These are phyloP conservation scores for Graphiopsis chlorocephala DNA, from an alignment of 2,329 filamentous ascomycete genomes.

Conservation along the genomic window DNA sequence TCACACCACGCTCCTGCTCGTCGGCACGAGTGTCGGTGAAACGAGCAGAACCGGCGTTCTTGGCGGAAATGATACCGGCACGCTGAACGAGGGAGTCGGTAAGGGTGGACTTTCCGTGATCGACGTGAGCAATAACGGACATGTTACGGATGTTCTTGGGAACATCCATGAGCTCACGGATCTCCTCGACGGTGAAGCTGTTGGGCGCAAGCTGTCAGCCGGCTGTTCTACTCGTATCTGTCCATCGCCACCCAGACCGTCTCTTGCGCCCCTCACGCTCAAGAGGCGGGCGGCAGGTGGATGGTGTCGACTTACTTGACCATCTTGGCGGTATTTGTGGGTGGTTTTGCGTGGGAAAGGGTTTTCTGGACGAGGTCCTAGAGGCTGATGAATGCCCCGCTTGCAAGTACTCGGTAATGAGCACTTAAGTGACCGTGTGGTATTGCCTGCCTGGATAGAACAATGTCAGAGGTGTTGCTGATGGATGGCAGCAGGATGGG, in stretches of 20 bases:
- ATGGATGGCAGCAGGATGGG: constrained; percentile 10
- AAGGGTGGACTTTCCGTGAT: constrained; percentile 99
- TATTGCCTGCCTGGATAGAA: constrained; percentile 34
- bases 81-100: constrained; percentile 99
- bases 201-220: constrained; percentile 51
- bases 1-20: constrained; percentile 99
- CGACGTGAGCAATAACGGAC: constrained; percentile 99
- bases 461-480: constrained; percentile 39
- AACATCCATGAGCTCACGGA: constrained; percentile 72
- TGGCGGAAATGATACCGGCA: constrained; percentile 98
- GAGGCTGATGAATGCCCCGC: constrained; percentile 26
- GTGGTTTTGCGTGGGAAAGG: constrained; percentile 23
- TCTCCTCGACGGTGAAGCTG: constrained; percentile 97
- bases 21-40: constrained; percentile 96
- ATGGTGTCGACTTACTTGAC: constrained; percentile 79
- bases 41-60: constrained; percentile 92
- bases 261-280: not conserved
- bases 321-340: constrained; percentile 84
- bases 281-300: not conserved
- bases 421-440: constrained; percentile 24
- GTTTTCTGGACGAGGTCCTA: constrained; percentile 20
- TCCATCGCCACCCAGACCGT: not conserved
- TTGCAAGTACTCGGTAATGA: constrained; percentile 22
- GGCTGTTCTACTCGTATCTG: not conserved
- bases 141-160: constrained; percentile 82